Percentiles rank a stretch among this genome's conserved stretches.
Conservation (phyloP, 306 rosid species). For the Mucuna pruriens region DNA sequence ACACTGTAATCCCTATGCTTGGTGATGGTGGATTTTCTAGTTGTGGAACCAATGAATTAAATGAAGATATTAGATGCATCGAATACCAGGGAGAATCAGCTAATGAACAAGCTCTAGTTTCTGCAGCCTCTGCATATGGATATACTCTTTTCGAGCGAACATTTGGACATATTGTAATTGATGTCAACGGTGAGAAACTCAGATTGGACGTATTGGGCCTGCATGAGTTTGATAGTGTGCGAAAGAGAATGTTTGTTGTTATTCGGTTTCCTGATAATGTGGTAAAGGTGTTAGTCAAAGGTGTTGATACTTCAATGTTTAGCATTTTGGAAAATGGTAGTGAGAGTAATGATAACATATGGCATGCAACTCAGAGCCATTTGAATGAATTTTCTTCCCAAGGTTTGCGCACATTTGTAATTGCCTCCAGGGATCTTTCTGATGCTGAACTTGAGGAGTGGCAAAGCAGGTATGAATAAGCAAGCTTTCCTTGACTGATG, state of each 20-base stretch:
- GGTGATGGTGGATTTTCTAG: slow-evolving; percentile 47
- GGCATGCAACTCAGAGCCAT: slow-evolving; percentile 68
- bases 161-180: slow-evolving; percentile 89
- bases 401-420: slow-evolving; percentile 90
- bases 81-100: slow-evolving; percentile 98
- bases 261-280: too few species aligned
- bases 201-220: slow-evolving; percentile 98
- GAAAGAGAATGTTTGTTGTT: too few species aligned
- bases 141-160: slow-evolving; percentile 94
- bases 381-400: slow-evolving; percentile 71
- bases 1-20: slow-evolving; percentile 87
- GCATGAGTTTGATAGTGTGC: too few species aligned
- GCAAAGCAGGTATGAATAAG: slow-evolving; percentile 83
- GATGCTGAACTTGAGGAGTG: slow-evolving; percentile 76
- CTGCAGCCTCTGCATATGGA: too few species aligned
- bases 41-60: slow-evolving; percentile 49
- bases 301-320: too few species aligned
- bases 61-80: slow-evolving; percentile 50
- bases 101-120: slow-evolving; percentile 96
- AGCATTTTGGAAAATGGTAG: slow-evolving; percentile 57
- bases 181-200: slow-evolving; percentile 85
- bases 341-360: slow-evolving; percentile 41
- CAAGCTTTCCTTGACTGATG: slow-evolving; percentile 82
- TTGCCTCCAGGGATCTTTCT: slow-evolving; percentile 77
- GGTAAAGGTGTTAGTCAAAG: too few species aligned